Percentiles rank a stretch among this genome's conserved stretches.
Conservation (phyloP, 2,329 filamentous ascomycete species). For the Fusarium anguioides region DNA sequence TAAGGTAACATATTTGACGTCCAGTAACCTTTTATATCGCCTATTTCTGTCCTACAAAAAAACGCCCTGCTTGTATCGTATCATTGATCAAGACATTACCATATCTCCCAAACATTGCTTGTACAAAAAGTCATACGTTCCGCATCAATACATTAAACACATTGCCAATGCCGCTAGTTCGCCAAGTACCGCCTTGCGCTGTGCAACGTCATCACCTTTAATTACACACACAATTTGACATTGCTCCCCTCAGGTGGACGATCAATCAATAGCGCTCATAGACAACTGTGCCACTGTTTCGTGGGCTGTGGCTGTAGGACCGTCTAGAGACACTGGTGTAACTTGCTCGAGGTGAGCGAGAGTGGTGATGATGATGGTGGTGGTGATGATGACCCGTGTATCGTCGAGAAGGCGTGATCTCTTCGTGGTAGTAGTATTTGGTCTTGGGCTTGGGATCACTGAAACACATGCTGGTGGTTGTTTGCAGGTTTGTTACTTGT, state of each 20-base stretch:
- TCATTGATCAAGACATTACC: constrained; percentile 7
- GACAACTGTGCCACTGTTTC: constrained; percentile 54
- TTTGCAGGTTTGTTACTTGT: constrained; percentile 9
- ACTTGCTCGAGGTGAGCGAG: constrained; percentile 55
- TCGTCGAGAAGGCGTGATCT: constrained; percentile 60
- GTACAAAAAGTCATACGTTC: constrained; percentile 10
- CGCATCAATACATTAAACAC: constrained; percentile 25
- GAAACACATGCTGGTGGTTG: constrained; percentile 62
- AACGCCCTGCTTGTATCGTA: constrained; percentile 21
- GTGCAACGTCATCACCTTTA: constrained; percentile 27
- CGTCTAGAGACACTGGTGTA: constrained; percentile 55
- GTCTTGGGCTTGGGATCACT: constrained; percentile 55
- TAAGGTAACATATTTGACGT: neutral
- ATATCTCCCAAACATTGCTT: neutral
- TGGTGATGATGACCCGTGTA: constrained; percentile 50
- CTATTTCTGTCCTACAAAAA: constrained; percentile 9
- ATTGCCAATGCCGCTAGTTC: constrained; percentile 30
- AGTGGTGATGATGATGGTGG: constrained; percentile 49
- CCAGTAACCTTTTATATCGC: neutral
- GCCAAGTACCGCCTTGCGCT: constrained; percentile 18
- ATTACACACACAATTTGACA: neutral
- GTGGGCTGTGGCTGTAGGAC: constrained; percentile 55
- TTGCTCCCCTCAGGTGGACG: neutral
- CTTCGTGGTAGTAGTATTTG: constrained; percentile 67
- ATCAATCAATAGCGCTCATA: constrained; percentile 38